Evolutionary conservation across 331 rosid species (phyloP).

Genomic region (Saraca asoca): DNA sequence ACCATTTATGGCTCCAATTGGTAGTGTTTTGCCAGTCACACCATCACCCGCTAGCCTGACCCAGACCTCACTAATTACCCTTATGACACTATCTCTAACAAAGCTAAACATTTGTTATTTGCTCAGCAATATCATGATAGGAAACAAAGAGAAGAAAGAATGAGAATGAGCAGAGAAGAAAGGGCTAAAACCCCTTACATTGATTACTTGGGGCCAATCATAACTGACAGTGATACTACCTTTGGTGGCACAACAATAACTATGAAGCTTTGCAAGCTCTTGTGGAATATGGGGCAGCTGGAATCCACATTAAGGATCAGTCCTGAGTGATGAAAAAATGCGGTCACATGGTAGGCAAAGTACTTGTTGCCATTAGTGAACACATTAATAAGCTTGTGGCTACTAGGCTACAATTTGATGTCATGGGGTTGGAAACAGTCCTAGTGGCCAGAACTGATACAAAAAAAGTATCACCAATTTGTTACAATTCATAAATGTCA

Average conservation of each 20-base stretch:
- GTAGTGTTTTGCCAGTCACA: constrained; percentile 96
- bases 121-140: constrained; percentile 95
- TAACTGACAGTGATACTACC: constrained; percentile 90
- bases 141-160: constrained; percentile 84
- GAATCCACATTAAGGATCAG: constrained; percentile 96
- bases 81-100: constrained; percentile 96
- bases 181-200: constrained; percentile 70
- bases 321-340: constrained; percentile 86
- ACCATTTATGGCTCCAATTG: constrained; percentile 92
- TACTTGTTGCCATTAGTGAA: constrained; percentile 75
- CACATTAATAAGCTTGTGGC: constrained; percentile 90
- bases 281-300: constrained; percentile 95
- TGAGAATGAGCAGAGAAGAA: constrained; percentile 81
- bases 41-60: constrained; percentile 87
- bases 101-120: constrained; percentile 85
- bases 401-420: constrained; percentile 94
- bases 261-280: constrained; percentile 95
- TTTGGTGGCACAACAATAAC: constrained; percentile 90
- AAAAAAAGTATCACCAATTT: too few species aligned
- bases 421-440: constrained; percentile 57
- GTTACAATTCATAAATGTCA: too few species aligned
- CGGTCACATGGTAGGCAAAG: constrained; percentile 98
- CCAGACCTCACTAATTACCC: constrained; percentile 98
- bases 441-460: too few species aligned
- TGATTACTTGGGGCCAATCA: constrained; percentile 87